Evolutionary conservation across 2,329 filamentous ascomycete genomes (phyloP), one percentile per base, ranked within the genome.

Genomic region (Penicillium brevicompactum): DNA sequence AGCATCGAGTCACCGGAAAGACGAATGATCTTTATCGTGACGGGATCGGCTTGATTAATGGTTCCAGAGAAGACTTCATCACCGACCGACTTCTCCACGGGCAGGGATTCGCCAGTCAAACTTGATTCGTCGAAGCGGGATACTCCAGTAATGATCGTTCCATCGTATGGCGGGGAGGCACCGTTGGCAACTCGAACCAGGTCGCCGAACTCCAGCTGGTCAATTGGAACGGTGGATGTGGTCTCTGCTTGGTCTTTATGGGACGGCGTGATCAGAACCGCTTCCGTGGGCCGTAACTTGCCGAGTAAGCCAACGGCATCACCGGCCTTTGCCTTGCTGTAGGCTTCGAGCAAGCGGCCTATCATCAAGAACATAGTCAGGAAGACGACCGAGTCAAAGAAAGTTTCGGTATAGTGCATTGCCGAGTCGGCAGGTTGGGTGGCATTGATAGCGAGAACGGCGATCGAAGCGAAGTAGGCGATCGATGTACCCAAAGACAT

Each of bases 361-460:
- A 83, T 78, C 1, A 96, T 84, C 16, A 96, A 81, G 70, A 96
- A 96, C 62, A 96, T 82, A 0, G 92, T 96, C 51, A 96, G 72
- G 60, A 96, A 96, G 2, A 96, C 90, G 1, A 96, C 92, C 0
- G 91, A 91, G 71, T 96, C 92, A 70, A 96, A 41, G 38, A 96
- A 72, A 96, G 96, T 27, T 73, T 78, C 11, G 87, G 38, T 41
- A 18, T 41, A 5, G 16, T 4, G 7, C 5, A 5, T 31, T 31
- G 5, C 10, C 30, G 30, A 3, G 18, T 21, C 38, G n/a, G n/a
- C 5, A 18, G 49, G 30, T 18, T 51, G 49, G 3, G 18, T 46
- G 3, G 74, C 72, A 51, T 72, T 83, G 5, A 85, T 84, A 51
- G 90, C 86, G 70, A 96, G 81, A 62, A 94, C 86, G 18, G 85